Evolutionary conservation across 306 rosid genomes (phyloP).

Genomic region (Canavalia ensiformis): DNA sequence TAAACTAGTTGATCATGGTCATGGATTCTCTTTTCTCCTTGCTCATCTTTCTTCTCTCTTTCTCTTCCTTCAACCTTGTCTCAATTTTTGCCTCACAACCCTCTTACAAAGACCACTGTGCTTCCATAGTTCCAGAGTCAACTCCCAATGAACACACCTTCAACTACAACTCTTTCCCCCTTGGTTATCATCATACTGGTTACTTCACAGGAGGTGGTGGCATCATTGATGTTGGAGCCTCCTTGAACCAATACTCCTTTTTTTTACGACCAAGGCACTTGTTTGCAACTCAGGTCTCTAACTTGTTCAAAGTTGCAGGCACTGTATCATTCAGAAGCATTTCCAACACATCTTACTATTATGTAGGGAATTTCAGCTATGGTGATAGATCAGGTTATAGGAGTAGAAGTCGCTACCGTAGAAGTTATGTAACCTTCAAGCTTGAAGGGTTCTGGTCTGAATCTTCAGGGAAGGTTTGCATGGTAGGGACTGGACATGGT

Average conservation of each 20-base stretch:
- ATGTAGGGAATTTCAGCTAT: slow-evolving; percentile 33
- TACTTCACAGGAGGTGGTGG: slow-evolving; percentile 52
- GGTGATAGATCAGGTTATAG: background rate
- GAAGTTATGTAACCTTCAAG: background rate
- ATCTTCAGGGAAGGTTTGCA: slow-evolving; percentile 62
- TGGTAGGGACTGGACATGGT: slow-evolving; percentile 57
- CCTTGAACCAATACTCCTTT: slow-evolving; percentile 26
- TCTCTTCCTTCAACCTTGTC: slow-evolving; percentile 38
- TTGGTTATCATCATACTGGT: slow-evolving; percentile 34
- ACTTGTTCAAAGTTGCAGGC: slow-evolving; percentile 52
- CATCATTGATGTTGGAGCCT: slow-evolving; percentile 23
- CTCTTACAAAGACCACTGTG: slow-evolving; percentile 58
- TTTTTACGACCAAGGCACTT: background rate
- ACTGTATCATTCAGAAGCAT: slow-evolving; percentile 21
- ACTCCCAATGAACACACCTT: background rate
- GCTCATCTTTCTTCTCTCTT: slow-evolving; percentile 37
- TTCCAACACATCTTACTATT: slow-evolving; percentile 12
- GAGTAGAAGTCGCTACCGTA: background rate
- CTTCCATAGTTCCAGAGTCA: slow-evolving; percentile 51
- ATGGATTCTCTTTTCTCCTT: slow-evolving; percentile 51
- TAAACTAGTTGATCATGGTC: slow-evolving; percentile 22
- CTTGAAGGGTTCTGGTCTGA: slow-evolving; percentile 70
- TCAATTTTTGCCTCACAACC: slow-evolving; percentile 37
- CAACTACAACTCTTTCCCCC: background rate
- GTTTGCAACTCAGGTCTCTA: slow-evolving; percentile 42